Evolutionary conservation across 345 rosid species (phyloP), one percentile per base, ranked within the genome.

Genomic region (Rubroshorea leprosula): DNA sequence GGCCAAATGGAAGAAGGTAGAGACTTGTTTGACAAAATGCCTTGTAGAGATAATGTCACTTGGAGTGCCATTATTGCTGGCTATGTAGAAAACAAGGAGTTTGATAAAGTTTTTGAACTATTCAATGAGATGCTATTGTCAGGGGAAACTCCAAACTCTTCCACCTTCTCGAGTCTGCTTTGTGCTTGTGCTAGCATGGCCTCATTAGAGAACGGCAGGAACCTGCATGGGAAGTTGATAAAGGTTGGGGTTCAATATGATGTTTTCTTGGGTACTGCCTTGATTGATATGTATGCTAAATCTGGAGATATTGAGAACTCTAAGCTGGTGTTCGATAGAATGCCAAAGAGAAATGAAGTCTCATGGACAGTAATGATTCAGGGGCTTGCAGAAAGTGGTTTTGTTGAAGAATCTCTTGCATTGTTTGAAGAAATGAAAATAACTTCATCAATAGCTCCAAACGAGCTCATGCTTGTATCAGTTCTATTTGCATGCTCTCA

Each of bases 401-500:
- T 53, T 57, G 85, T 66, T 3, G 55, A 65, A 51, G 80, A 81
- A 68, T 65, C 85, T 29, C 66, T 81, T 21, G 38, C 27, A 15
- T 51, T 79, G 58, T 84, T 84, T 6, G 68, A 77, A 47, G 75
- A 81, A 60, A 79, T 75, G 83, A 58, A 60, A 35, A 68, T 55
- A 58, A 67, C 49, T 21, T 25, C 74, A 23, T 61, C 73, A 1
- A 20, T 64, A 13, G 39, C 62, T 48, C 82, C 81, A 20, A 79
- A 77, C 26, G 86, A 71, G 47, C 35, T 77, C 50, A 67, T 68
- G 70, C 76, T 81, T 47, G 62, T 66, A 35, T 72, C 83, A 2
- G 78, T 84, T 61, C 65, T 81, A 29, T 81, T 78, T 65, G 87
- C 87, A 20, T 84, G 90, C 41, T 73, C 83, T 52, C 82, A 83